Base-by-base conservation (phyloP, 2,329 filamentous ascomycete genomes). In the Colletotrichum magnum region DNA sequence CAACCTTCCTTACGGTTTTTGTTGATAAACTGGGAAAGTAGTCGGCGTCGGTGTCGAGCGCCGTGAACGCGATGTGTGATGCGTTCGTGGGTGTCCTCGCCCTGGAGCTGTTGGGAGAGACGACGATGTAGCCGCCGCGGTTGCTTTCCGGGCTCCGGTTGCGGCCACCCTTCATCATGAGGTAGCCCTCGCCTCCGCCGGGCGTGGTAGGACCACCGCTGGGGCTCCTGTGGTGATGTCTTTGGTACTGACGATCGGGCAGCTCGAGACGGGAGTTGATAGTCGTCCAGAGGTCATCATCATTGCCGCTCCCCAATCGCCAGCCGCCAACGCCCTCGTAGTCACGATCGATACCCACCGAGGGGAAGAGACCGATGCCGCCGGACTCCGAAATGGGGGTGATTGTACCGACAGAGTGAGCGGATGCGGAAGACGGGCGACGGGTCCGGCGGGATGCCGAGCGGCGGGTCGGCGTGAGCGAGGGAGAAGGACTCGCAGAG, bases 281-380 rank as follows among this genome's bases (percentile, higher is more conserved):
- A 52, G 82, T 84, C 18, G 83, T 84, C 86, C 86, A 88, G 39
- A 81, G 73, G 5, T 73, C 77, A 41, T 81, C 79, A 15, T 80
- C 79, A 32, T 87, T 84, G 62, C 85, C 82, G 41, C 76, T 74
- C 13, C 78, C 76, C 16, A 88, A 71, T 56, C 87, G 80, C 87
- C 88, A 90, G 3, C 88, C 88, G 18, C 88, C 88, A 2, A 90
- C 77, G 7, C 88, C 88, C 72, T 90, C 88, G 71, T 86, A 90
- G 74, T 90, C 88, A 36, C 88, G 80, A 61, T 86, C 84, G 4
- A 86, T 78, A 0, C 87, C 87, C 41, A 86, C 77, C 69, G 83
- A 86, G 7, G 85, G 82, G 15, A 83, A 78, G 16, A 88, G 73
- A 6, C 82, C 79, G 51, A 84, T 73, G 7, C 79, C 76, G 54